Base-by-base conservation (phyloP, 176 grass and related monocot genomes). In the Luzula sylvatica region DNA sequence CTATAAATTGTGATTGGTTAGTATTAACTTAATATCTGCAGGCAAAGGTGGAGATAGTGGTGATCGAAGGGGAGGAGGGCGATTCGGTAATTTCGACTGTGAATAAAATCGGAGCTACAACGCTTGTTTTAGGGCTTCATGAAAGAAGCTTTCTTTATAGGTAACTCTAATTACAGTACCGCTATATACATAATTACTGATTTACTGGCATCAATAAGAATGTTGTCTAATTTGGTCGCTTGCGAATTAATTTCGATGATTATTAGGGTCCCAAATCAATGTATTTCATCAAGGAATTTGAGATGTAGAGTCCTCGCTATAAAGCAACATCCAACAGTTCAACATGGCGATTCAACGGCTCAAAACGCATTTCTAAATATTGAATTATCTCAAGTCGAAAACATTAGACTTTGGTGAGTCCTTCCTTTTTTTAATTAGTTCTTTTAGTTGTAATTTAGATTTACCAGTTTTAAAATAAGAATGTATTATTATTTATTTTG, bases 41-140 rank as follows among this genome's bases (percentile, higher is more conserved):
- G 87, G 81, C 90, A 3, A 96, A 87, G 55, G 81, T 98, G 65
- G 92, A 98, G 81, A 98, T 98, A 54, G 60, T 98, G 50, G 92
- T 90, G 65, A 68, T 67, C 3, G 92, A 98, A 46, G 92, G 92
- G 2, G 85, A 98, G 30, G 58, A 80, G 50, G 68, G 55, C 32
- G 78, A 72, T 42, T 53, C 75, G 16, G 81, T 98, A 32, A 72
- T 77, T 41, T 80, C 85, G 3, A 86, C 75, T 3, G 78, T 90
- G 4, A 71, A 62, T 20, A 56, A 72, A 57, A 56, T 89, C 66
- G 43, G 48, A 23, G 92, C 92, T 23, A 75, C 81, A 15, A 87
- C 92, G 30, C 92, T 98, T 65, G 68, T 98, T 47, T 51, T 90
- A 51, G 92, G 92, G 13, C 68, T 90, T 45, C 92, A 98, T 72